Percentiles rank a stretch among this genome's conserved stretches.
phyloP scores from a whole-genome alignment of 139 green algal genomes.

The Chlorella ohadii region DNA sequence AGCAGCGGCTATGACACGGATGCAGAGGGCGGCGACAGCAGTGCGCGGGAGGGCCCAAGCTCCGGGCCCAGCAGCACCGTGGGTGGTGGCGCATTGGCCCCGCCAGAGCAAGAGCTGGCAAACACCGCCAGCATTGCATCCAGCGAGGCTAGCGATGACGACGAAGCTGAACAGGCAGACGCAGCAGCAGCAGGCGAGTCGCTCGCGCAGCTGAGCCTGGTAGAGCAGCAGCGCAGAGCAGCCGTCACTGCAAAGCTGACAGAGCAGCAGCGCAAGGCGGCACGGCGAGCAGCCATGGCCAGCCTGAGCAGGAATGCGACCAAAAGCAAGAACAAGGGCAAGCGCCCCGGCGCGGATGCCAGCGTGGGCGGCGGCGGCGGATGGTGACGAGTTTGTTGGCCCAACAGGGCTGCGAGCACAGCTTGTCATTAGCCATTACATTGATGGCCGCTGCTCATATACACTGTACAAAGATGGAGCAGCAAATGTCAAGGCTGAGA shows the following conservation, averaged over 20 bases:
- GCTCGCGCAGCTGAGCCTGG: not conserved
- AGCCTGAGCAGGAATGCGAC: slow-evolving; percentile 29
- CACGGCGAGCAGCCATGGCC: slow-evolving; percentile 10
- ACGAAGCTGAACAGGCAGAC: not conserved
- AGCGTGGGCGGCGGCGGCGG: slow-evolving; percentile 3
- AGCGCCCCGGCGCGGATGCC: slow-evolving; percentile 26
- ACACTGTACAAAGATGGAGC: no score
- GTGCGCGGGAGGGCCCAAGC: not conserved
- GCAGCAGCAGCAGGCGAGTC: not conserved
- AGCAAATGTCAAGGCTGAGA: no score
- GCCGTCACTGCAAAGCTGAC: slow-evolving; percentile 34
- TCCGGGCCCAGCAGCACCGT: not conserved
- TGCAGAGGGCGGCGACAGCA: not conserved
- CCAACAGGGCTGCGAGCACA: no score
- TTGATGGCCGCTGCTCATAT: no score
- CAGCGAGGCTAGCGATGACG: not conserved
- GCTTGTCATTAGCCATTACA: no score
- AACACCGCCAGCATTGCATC: slow-evolving; percentile 19
- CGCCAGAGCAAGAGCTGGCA: not conserved
- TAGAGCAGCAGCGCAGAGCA: not conserved
- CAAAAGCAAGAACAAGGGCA: slow-evolving; percentile 49
- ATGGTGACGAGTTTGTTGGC: not conserved
- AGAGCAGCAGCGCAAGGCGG: slow-evolving; percentile 60
- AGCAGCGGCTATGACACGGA: not conserved
- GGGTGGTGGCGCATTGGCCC: not conserved